Evolutionary conservation across 2,329 filamentous ascomycete genomes (phyloP), one percentile per base, ranked within the genome.

Genomic region (Aureobasidium sp.): DNA sequence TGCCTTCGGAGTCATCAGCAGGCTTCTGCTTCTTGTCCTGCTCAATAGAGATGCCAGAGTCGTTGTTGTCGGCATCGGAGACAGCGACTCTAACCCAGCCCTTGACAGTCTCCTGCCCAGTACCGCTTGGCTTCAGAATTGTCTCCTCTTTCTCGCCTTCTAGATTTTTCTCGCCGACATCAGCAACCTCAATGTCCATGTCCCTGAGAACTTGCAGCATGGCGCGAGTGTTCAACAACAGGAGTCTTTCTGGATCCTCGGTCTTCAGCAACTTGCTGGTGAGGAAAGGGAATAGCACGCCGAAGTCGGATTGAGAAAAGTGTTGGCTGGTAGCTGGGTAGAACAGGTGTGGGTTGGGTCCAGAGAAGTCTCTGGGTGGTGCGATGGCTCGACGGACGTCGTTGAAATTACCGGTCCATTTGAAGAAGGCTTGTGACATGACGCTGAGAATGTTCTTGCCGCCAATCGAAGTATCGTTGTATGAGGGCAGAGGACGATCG

Each of bases 191-290:
- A 1, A 75, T 67, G 0, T 75, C 74, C 14, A 67, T 68, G 36
- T 79, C 73, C n/a, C 79, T 69, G 44, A 89, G 73, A 80, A 90
- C 65, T 78, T 97, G 69, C 86, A 97, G 75, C 74, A 97, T 68
- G 81, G 97, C 65, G 75, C 97, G 64, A 83, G 91, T 44, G 86
- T 97, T 76, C 85, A 99, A 78, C 75, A 94, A 70, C 82, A 96
- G 75, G 84, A 96, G 71, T 87, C 91, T 55, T 77, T 97, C 70
- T 76, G 94, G 71, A 76, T 91, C 71, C 77, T 96, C 76, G 0
- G 78, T 79, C 61, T 81, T 80, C 62, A 80, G 78, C 12, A 81
- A 70, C 47, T 77, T 77, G 52, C 76, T 77, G 9, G 79, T 80
- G 1, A 81, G 66, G 81, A 86, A 88, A 0, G 90, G 90, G 70